A percentile compares a stretch with the other conserved stretches of the same genome.
Conservation (phyloP, 2,329 filamentous ascomycete species). For the Sclerotinia sclerotiorum region DNA sequence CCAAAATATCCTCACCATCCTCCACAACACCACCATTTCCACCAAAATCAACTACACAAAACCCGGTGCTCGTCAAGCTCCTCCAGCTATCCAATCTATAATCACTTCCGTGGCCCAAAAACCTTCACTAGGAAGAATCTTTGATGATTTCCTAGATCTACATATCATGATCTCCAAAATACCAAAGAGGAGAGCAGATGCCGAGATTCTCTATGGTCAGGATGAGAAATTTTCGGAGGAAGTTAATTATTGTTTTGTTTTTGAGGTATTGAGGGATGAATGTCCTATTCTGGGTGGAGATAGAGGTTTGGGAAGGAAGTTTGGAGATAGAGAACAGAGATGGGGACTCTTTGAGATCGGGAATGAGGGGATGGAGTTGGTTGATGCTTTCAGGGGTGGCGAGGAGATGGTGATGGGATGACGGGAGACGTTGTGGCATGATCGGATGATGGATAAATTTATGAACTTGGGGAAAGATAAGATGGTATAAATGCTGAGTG, state of each 20-base stretch:
- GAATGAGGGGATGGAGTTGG: conserved; percentile 43
- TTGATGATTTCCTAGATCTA: conserved; percentile 54
- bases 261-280: conserved; percentile 40
- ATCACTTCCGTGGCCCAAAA: conserved; percentile 32
- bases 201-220: conserved; percentile 40
- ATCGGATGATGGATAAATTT: not conserved
- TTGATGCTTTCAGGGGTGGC: conserved; percentile 42
- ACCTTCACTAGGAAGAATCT: conserved; percentile 50
- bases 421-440: not conserved
- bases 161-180: conserved; percentile 53
- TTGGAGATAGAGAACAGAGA: conserved; percentile 50
- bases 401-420: not conserved
- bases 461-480: not conserved
- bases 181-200: conserved; percentile 45
- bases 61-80: conserved; percentile 5
- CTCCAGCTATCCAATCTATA: conserved; percentile 26
- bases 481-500: not conserved
- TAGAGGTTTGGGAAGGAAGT: conserved; percentile 26
- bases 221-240: conserved; percentile 9
- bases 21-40: conserved; percentile 53
- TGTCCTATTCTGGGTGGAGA: conserved; percentile 25
- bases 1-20: conserved; percentile 50
- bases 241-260: conserved; percentile 24
- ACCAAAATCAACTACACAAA: conserved; percentile 23
- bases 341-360: conserved; percentile 52